These are phyloP conservation scores for Aspergillus tamarii DNA, from an alignment of 2,329 filamentous ascomycete species.

Conservation along the genomic window DNA sequence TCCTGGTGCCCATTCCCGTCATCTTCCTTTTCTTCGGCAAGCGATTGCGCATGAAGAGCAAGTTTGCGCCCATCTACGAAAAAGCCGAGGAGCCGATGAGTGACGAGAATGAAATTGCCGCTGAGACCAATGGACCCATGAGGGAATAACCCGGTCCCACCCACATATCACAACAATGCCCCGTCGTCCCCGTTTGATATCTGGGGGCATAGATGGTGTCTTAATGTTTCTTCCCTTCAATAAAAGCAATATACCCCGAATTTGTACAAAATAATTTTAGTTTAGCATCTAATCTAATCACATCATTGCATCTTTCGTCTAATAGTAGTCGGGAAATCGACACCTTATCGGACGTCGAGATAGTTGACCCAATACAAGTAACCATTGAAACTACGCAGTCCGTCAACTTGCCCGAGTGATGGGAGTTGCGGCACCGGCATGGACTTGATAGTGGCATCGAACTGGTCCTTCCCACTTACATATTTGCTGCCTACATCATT, in stretches of 20 bases:
- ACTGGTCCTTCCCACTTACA: too few species aligned
- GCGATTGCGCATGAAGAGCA: slow-evolving; percentile 22
- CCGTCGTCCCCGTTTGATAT: too few species aligned
- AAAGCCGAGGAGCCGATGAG: slow-evolving; percentile 6
- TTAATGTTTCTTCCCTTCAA: background rate
- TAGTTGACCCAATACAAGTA: background rate
- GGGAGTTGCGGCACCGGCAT: too few species aligned
- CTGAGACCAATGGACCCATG: background rate
- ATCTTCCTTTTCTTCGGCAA: slow-evolving; percentile 35
- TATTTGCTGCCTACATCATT: too few species aligned
- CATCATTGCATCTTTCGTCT: background rate
- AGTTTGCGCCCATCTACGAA: slow-evolving; percentile 14
- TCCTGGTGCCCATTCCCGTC: slow-evolving; percentile 42
- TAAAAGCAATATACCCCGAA: background rate
- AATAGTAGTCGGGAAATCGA: background rate
- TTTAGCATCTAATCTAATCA: background rate
- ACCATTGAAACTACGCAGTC: background rate
- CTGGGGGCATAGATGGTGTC: background rate
- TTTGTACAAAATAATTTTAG: background rate
- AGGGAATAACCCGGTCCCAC: background rate
- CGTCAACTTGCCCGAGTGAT: too few species aligned
- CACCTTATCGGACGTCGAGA: background rate
- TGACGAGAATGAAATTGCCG: background rate
- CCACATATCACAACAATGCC: too few species aligned
- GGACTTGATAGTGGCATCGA: too few species aligned